Evolutionary conservation across 2,329 filamentous ascomycete genomes (phyloP).

Genomic region (Diaporthe destruens): DNA sequence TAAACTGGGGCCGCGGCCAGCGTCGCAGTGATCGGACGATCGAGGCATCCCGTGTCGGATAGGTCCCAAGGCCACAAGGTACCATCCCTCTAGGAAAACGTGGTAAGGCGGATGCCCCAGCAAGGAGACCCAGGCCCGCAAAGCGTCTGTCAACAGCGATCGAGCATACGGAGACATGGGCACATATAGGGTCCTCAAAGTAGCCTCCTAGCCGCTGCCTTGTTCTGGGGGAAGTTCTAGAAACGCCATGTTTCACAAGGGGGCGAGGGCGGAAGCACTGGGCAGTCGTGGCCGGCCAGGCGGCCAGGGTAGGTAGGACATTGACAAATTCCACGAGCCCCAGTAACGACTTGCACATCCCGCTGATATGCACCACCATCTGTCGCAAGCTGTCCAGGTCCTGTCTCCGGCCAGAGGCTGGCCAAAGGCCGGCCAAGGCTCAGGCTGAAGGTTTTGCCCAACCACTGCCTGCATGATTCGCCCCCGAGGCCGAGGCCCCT

Average conservation of each 20-base stretch:
- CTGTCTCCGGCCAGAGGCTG: not conserved
- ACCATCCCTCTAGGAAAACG: slow-evolving; percentile 16
- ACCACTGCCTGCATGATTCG: slow-evolving; percentile 14
- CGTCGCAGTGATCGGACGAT: slow-evolving; percentile 33
- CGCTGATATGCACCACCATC: not conserved
- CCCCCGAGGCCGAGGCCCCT: slow-evolving; percentile 26
- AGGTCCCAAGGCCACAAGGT: slow-evolving; percentile 24
- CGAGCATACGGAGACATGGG: slow-evolving; percentile 6
- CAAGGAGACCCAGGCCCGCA: slow-evolving; percentile 15
- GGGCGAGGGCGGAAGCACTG: not conserved
- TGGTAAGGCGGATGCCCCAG: slow-evolving; percentile 7
- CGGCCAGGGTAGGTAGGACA: not conserved
- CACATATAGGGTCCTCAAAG: not conserved
- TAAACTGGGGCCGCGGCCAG: slow-evolving; percentile 14
- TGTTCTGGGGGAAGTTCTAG: slow-evolving; percentile 2
- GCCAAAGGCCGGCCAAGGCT: slow-evolving; percentile 21
- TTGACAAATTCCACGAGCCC: slow-evolving; percentile 15
- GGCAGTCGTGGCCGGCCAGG: not conserved
- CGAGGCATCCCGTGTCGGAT: slow-evolving; percentile 6
- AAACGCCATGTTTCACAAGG: slow-evolving; percentile 23
- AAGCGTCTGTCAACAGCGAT: not conserved
- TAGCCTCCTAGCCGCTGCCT: not conserved
- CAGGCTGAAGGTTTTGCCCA: slow-evolving; percentile 32
- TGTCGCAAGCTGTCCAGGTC: not conserved
- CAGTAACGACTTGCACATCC: not conserved